Base-by-base conservation (phyloP, 2,329 filamentous ascomycete species). In the Diaporthe destruens region DNA sequence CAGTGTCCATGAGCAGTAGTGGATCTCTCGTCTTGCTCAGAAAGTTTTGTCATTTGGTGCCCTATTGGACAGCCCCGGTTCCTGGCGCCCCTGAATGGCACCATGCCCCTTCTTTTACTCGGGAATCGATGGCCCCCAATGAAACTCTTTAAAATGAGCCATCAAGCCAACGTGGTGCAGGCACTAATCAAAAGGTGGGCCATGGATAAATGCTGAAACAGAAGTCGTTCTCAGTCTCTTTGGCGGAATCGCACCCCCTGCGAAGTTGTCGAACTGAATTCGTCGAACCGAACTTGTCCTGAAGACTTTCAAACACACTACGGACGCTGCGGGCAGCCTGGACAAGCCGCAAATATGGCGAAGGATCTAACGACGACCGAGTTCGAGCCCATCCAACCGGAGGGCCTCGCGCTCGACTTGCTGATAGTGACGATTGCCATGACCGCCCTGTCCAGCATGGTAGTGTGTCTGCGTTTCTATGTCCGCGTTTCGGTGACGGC, bases 361-460 rank as follows among this genome's bases (percentile, higher is more conserved):
- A 71, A 69, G 49, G 59, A 75, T 39, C 42, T 66, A 25, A 70
- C 68, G 36, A 72, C 63, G 34, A 74, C 74, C 54, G 23, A 65
- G 47, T 66, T 72, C 66, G 73, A 75, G 36, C 72, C 71, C 55
- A 75, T 75, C 34, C 16, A 39, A 44, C 73, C 73, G 8, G 73
- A 75, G 68, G 73, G 73, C 14, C 68, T 75, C 67, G 73, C 71
- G 9, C 63, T 32, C 34, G 14, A 42, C 53, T 61, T 75, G 23
- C 4, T 75, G 68, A 32, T 55, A 20, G 68, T 71, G 25, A 75
- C 73, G 25, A 71, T 75, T 36, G 47, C 68, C 12, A 66, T 75
- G 47, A 71, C 72, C 65, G 18, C 72, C 29, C 36, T 75, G 12
- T 67, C 73, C 56, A 72, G 63, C 65, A 47, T 75, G 12, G 57